phyloP scores from a whole-genome alignment of 495 filamentous ascomycete species.

The Astrothelium macrocarpum region DNA sequence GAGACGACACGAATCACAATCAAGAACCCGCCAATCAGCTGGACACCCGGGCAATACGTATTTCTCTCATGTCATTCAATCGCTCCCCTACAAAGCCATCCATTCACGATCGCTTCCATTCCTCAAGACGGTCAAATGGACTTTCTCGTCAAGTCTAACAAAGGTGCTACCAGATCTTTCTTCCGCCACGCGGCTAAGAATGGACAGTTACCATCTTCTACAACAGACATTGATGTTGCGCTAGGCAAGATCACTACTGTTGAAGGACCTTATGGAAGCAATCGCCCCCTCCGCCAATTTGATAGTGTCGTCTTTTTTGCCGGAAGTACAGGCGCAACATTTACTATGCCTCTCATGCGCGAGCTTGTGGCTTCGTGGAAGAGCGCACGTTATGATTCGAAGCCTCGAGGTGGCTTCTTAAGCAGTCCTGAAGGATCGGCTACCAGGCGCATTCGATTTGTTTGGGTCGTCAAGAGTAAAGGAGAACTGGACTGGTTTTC shows the following conservation, averaged over 20 bases:
- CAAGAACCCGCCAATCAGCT: constrained; percentile 55
- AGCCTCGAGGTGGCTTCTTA: constrained; percentile 14
- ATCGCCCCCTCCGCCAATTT: constrained; percentile 42
- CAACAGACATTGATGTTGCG: constrained; percentile 23
- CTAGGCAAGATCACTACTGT: constrained; percentile 16
- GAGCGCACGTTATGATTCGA: constrained; percentile 15
- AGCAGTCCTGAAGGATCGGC: constrained; percentile 36
- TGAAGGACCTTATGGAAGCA: constrained; percentile 46
- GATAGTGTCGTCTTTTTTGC: constrained; percentile 56
- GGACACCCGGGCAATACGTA: constrained; percentile 70
- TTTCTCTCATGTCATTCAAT: constrained; percentile 64
- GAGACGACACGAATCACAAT: constrained; percentile 62
- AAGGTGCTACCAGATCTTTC: constrained; percentile 59
- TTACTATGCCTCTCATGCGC: constrained; percentile 44
- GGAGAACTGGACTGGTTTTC: constrained; percentile 62
- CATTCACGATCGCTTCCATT: constrained; percentile 67
- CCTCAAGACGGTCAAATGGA: constrained; percentile 52
- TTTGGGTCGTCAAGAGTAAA: constrained; percentile 62
- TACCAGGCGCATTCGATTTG: constrained; percentile 56
- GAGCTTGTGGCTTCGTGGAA: constrained; percentile 40
- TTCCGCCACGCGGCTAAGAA: constrained; percentile 51
- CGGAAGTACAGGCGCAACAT: constrained; percentile 48
- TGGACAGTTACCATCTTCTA: constrained; percentile 40
- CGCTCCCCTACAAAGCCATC: constrained; percentile 62
- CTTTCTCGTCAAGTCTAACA: constrained; percentile 59